phyloP scores from a whole-genome alignment of 148 eudicot genomes.

The Cornus controversa region DNA sequence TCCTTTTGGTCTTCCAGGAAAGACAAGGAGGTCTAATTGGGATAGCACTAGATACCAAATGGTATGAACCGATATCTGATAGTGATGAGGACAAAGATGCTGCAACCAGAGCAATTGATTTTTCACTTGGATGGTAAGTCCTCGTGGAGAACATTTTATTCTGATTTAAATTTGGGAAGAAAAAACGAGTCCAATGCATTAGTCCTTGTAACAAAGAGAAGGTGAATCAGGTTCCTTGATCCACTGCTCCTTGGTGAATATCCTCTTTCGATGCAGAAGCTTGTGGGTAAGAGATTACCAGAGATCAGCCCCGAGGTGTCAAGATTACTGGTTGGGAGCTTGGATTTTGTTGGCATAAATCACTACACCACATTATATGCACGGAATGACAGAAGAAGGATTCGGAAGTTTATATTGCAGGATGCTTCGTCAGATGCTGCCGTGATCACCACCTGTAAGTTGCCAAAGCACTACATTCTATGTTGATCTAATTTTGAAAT shows the following conservation, averaged over 20 bases:
- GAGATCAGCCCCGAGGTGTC: conserved; percentile 48
- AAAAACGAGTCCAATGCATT: neutral
- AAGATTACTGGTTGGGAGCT: conserved; percentile 42
- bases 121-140: conserved; percentile 78
- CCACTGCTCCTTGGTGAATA: conserved; percentile 77
- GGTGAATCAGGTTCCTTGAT: conserved; percentile 83
- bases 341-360: conserved; percentile 87
- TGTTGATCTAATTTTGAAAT: neutral
- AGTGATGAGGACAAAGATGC: conserved; percentile 72
- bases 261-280: conserved; percentile 76
- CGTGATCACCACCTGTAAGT: conserved; percentile 76
- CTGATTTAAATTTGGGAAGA: neutral
- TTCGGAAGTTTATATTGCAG: conserved; percentile 59
- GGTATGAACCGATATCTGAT: conserved; percentile 82
- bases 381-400: conserved; percentile 68
- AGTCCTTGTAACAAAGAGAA: conserved; percentile 15
- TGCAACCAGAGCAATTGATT: conserved; percentile 82
- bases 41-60: conserved; percentile 79
- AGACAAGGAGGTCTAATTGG: conserved; percentile 78
- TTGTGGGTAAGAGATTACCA: conserved; percentile 74
- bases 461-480: neutral
- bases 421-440: conserved; percentile 80
- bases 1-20: conserved; percentile 35
- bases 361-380: conserved; percentile 89
- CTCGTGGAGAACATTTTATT: neutral